A percentile compares a stretch with the other conserved stretches of the same genome.
Conservation (phyloP, 2,329 filamentous ascomycete species). For the Botrytis porri region DNA sequence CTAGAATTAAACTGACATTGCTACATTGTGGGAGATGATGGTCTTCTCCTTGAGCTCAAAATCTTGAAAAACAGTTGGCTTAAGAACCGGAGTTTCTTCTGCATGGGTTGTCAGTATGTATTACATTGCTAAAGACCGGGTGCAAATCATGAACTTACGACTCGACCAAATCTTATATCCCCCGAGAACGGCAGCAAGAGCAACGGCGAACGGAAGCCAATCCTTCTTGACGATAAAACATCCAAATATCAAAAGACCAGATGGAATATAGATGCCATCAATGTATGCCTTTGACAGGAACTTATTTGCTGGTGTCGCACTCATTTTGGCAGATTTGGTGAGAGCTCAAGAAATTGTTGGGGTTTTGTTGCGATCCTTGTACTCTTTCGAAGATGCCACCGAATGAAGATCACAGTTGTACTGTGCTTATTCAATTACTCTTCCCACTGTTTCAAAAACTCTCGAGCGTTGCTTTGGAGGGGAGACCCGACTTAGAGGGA, state of each 20-base stretch:
- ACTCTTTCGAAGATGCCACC: not conserved
- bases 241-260: conserved; percentile 73
- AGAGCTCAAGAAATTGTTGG: conserved; percentile 25
- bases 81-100: conserved; percentile 80
- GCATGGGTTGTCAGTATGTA: conserved; percentile 25
- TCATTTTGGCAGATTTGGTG: conserved; percentile 21
- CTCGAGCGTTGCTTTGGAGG: not conserved
- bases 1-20: conserved; percentile 60
- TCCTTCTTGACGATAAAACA: conserved; percentile 75
- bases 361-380: conserved; percentile 5
- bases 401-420: not conserved
- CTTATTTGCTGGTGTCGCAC: conserved; percentile 20
- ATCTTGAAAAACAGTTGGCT: conserved; percentile 83
- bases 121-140: not conserved
- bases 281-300: conserved; percentile 58
- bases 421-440: not conserved
- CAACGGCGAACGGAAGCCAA: conserved; percentile 68
- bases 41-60: conserved; percentile 95
- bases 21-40: conserved; percentile 94
- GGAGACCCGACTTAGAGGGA: not conserved
- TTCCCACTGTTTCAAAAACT: not conserved
- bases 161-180: conserved; percentile 68
- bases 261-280: conserved; percentile 80
- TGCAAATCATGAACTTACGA: conserved; percentile 52
- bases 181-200: conserved; percentile 63